Conservation (phyloP, 805 yeast species). For the Barnettozyma salicaria region DNA sequence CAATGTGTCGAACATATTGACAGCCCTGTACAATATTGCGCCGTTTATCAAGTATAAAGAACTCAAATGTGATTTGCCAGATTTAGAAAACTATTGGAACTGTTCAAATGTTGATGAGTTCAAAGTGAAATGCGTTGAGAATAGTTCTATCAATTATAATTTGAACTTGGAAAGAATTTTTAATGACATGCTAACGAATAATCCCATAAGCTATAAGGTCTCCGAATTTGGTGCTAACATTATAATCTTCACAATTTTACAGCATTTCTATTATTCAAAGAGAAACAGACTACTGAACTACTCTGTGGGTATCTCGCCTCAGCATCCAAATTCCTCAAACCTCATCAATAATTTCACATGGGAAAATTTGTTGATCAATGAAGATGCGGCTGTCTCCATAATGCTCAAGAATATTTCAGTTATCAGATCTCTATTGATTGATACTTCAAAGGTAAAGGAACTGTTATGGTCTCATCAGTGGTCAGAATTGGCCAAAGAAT, state of each 20-base stretch:
- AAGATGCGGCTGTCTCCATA: conserved; percentile 30
- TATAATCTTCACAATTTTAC: conserved; percentile 37
- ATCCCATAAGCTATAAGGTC: conserved; percentile 32
- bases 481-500: conserved; percentile 20
- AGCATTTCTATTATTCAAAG: conserved; percentile 26
- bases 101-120: conserved; percentile 31
- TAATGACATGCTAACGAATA: conserved; percentile 33
- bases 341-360: conserved; percentile 33
- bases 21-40: conserved; percentile 47
- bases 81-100: conserved; percentile 42
- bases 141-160: conserved; percentile 25
- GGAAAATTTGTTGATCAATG: conserved; percentile 27
- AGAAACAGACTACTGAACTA: conserved; percentile 28
- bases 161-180: conserved; percentile 28
- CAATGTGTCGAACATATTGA: conserved; percentile 49
- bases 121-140: conserved; percentile 21
- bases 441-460: conserved; percentile 32
- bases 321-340: conserved; percentile 35
- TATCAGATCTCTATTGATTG: conserved; percentile 31
- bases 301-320: conserved; percentile 32
- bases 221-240: conserved; percentile 39
- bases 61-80: conserved; percentile 52
- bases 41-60: conserved; percentile 47
- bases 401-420: conserved; percentile 32
- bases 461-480: conserved; percentile 36